Base-by-base conservation (phyloP, 441 rosid species). In the Erodium texanum region DNA sequence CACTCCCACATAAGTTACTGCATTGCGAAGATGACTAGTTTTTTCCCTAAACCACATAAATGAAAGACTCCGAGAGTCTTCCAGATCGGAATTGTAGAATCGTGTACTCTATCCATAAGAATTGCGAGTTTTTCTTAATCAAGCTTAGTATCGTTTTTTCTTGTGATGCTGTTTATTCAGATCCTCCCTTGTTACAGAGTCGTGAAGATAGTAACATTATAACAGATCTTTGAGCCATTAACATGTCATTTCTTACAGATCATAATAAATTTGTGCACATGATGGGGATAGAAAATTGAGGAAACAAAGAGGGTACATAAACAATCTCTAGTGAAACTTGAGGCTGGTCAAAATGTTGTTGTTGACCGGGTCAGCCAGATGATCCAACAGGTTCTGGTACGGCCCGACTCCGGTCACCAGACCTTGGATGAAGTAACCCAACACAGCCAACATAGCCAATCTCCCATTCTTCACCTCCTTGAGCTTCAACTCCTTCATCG, bases 391-490 rank as follows among this genome's bases (percentile, higher is more conserved):
- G 88, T 91, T 93, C 74, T 93, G 99, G 89, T 69, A 93, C 9
- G 97, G 99, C 16, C 97, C 99, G 6, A 82, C 97, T 0, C 99
- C 97, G 0, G 96, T 93, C 41, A 93, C 99, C 3, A 84, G 84
- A 34, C 65, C 97, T 65, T 91, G 99, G 6, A 89, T 43, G 68
- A 91, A 89, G 80, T 75, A 90, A 22, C 97, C 97, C 67, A 93
- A 34, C 64, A 93, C 75, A 1, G 98, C 97, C 67, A 93, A 34
- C 64, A 93, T 75, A 1, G 98, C 98, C 73, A 93, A 62, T 73
- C 97, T 82, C 62, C 96, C 96, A 48, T 90, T 93, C 88, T 90
- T 93, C 75, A 93, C 83, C 80, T 93, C 98, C 83, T 93, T 93
- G 56, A 93, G 82, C 87, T 90, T 93, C 84, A 93, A 68, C 0